These are phyloP conservation scores for Pythium phragmitis DNA, from an alignment of 352 stramenopile genomes.

Conservation along the genomic window DNA sequence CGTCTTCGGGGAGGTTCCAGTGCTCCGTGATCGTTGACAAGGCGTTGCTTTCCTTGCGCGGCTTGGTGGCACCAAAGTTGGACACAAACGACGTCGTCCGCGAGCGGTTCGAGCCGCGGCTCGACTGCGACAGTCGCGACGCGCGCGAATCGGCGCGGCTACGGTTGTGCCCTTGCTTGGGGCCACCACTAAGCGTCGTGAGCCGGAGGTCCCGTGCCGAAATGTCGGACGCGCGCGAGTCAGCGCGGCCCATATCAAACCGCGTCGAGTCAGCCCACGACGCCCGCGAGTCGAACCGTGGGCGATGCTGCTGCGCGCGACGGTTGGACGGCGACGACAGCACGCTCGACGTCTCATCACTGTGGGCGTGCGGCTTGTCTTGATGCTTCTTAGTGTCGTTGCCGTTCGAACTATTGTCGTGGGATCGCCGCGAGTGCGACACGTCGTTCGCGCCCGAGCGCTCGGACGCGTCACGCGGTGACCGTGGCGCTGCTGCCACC, in stretches of 20 bases:
- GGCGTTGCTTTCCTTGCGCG: conserved; percentile 67
- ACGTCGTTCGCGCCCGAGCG: conserved; percentile 25
- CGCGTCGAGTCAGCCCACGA: conserved; percentile 87
- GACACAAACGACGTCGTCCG: conserved; percentile 74
- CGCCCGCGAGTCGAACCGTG: conserved; percentile 78
- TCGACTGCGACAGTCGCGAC: conserved; percentile 54
- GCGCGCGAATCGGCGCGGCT: conserved; percentile 64
- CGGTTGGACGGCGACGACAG: conserved; percentile 52
- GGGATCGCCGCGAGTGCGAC: conserved; percentile 14
- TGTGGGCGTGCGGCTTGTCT: conserved; percentile 11
- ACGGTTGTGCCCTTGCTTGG: conserved; percentile 31
- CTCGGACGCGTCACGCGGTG: conserved; percentile 13
- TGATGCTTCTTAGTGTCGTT: conserved; percentile 1
- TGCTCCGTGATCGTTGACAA: conserved; percentile 88
- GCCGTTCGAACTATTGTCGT: not conserved
- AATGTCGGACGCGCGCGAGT: conserved; percentile 78
- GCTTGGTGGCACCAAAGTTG: conserved; percentile 71
- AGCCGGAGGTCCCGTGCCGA: conserved; percentile 66
- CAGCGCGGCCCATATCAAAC: conserved; percentile 80
- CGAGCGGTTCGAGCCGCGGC: conserved; percentile 40
- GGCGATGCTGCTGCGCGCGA: conserved; percentile 37
- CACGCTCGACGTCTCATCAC: conserved; percentile 50
- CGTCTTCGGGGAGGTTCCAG: conserved; percentile 78
- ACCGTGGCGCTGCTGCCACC: not conserved
- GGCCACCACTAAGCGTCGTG: conserved; percentile 42